Evolutionary conservation across 202 grass and related monocot genomes (phyloP).

Genomic region (Saccharum hybrid): DNA sequence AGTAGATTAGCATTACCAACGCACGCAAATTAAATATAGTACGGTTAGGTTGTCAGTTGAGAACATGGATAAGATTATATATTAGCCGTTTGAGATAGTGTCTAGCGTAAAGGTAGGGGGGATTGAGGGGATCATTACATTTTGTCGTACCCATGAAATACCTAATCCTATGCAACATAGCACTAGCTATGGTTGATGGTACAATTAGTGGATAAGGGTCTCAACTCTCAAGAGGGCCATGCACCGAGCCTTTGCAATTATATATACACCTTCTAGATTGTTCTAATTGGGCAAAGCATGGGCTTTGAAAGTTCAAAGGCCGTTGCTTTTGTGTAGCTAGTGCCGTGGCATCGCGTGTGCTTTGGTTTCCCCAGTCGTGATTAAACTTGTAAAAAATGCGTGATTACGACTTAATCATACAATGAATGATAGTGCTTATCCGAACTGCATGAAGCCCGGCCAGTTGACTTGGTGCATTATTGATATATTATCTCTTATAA

Average conservation of each 20-base stretch:
- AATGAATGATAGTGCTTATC: constrained; percentile 35
- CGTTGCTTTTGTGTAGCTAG: constrained; percentile 24
- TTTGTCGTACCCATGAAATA: constrained; percentile 44
- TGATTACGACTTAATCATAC: constrained; percentile 35
- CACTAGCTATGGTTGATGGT: constrained; percentile 23
- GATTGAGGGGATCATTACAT: constrained; percentile 1
- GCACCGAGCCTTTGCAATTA: neutral
- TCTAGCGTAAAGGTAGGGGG: neutral
- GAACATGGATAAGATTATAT: constrained; percentile 47
- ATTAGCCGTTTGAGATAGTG: constrained; percentile 2
- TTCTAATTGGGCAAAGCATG: constrained; percentile 3
- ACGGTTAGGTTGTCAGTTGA: neutral
- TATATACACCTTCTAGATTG: constrained; percentile 13
- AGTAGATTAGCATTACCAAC: neutral
- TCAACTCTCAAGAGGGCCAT: neutral
- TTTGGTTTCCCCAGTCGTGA: neutral
- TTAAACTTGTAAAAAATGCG: constrained; percentile 28
- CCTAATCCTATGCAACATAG: constrained; percentile 7
- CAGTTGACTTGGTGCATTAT: neutral
- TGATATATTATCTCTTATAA: neutral
- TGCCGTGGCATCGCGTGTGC: constrained; percentile 34
- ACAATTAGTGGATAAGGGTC: constrained; percentile 51
- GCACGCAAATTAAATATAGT: neutral
- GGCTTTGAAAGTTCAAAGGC: constrained; percentile 46
- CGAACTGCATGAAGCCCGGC: neutral